These are phyloP conservation scores for Claviceps arundinis DNA, from an alignment of 2,329 filamentous ascomycete genomes.

Conservation along the genomic window DNA sequence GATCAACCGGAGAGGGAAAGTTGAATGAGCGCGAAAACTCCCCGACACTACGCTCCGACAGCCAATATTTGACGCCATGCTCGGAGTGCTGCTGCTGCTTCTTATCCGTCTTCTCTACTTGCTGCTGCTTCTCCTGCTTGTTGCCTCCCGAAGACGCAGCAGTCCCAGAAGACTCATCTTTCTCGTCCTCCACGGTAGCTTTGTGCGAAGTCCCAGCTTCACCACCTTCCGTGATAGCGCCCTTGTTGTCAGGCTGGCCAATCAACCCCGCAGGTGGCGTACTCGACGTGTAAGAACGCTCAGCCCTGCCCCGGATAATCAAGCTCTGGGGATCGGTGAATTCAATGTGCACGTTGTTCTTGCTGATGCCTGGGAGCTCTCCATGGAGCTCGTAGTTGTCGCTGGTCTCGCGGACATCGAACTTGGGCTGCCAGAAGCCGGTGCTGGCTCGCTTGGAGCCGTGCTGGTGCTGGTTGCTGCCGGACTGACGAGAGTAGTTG, in stretches of 20 bases:
- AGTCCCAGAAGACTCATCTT: conserved; percentile 9
- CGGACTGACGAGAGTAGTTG: conserved; percentile 28
- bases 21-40: conserved; percentile 52
- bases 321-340: conserved; percentile 61
- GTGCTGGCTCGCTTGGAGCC: conserved; percentile 11
- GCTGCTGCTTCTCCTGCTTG: conserved; percentile 5
- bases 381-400: conserved; percentile 59
- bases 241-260: conserved; percentile 20
- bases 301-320: conserved; percentile 51
- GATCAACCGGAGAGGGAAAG: conserved; percentile 49
- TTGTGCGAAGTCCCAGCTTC: conserved; percentile 26
- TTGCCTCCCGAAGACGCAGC: conserved; percentile 8
- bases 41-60: conserved; percentile 47
- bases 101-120: conserved; percentile 16
- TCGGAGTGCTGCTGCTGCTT: conserved; percentile 9
- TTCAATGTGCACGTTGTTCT: conserved; percentile 59
- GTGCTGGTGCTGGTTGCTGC: conserved; percentile 2
- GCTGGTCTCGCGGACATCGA: conserved; percentile 56
- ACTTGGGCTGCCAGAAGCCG: conserved; percentile 51
- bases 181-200: conserved; percentile 47
- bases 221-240: conserved; percentile 23
- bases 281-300: conserved; percentile 41
- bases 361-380: conserved; percentile 59
- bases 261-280: conserved; percentile 31
- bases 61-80: conserved; percentile 48